These are phyloP conservation scores for Candida caryicola DNA, from an alignment of 805 yeast species.

Conservation along the genomic window DNA sequence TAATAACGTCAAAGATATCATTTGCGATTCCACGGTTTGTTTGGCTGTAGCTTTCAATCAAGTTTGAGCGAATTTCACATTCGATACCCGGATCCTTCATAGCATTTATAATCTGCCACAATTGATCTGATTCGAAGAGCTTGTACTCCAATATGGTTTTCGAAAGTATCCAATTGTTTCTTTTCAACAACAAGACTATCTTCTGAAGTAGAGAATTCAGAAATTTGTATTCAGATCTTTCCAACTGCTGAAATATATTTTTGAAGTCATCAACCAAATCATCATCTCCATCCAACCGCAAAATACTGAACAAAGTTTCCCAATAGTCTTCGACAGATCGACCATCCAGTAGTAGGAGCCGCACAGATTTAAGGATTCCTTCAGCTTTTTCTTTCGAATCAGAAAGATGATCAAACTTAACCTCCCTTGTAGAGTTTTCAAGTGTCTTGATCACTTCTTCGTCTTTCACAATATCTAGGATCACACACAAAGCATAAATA, in stretches of 20 bases:
- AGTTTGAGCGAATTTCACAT: conserved; percentile 25
- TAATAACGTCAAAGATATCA: neutral
- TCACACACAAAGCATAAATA: neutral
- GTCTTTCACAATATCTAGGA: neutral
- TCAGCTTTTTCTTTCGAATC: conserved; percentile 37
- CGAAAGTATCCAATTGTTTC: conserved; percentile 38
- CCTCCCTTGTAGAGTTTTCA: neutral
- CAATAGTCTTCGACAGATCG: conserved; percentile 10
- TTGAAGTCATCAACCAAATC: conserved; percentile 28
- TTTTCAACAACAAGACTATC: conserved; percentile 20
- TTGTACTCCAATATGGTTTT: conserved; percentile 29
- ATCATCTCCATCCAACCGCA: conserved; percentile 14
- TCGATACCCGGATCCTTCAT: conserved; percentile 23
- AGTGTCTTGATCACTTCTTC: neutral
- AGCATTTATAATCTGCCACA: conserved; percentile 22
- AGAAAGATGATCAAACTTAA: conserved; percentile 30
- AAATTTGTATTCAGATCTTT: conserved; percentile 1
- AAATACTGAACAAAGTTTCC: conserved; percentile 17
- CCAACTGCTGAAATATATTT: conserved; percentile 16
- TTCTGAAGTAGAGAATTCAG: neutral
- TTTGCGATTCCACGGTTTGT: conserved; percentile 9
- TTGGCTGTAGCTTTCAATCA: conserved; percentile 23
- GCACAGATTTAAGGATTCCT: conserved; percentile 25
- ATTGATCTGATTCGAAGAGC: conserved; percentile 9
- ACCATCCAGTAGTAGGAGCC: conserved; percentile 4